Base-by-base conservation (phyloP, 768 basidiomycete genomes). In the Amanita subjunquillea region DNA sequence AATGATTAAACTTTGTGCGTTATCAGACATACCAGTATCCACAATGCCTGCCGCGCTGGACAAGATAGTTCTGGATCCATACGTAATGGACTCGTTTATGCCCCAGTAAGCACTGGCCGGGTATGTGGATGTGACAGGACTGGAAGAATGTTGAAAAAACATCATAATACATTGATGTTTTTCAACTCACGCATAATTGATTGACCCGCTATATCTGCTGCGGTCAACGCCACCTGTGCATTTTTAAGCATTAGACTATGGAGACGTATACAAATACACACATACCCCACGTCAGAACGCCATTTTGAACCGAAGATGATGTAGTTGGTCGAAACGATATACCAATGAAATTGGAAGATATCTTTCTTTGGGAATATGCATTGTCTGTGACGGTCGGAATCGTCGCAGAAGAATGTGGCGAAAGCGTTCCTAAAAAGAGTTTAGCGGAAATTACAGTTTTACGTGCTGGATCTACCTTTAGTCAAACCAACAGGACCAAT, bases 401-500 rank as follows among this genome's bases (percentile, higher is more conserved):
- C 20, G 56, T 39, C 2, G 56, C 57, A 34, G 49, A 55, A 2
- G 59, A 55, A 4, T 61, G 66, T 27, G 67, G 65, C 0, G 62
- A 67, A 20, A 74, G 60, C 1, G 71, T 70, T 30, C 65, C 72
- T 65, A 55, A 39, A 36, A 17, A 22, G n/a, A 38, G 34, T 27
- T 47, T 45, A 39, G 47, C 6, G 20, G 37, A 10, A 43, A 15
- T 7, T 6, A 44, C 1, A 41, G 9, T 41, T 12, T 46, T 15
- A 25, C 46, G 13, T 20, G 17, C 9, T 39, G 22, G 3, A 32
- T 4, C 25, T 66, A 61, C 72, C 76, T 45, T 65, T 12, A 0
- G 84, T 85, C 41, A 85, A 68, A 49, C 65, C 71, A 15, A 67
- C 64, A n/a, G 85, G 85, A 22, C 84, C 85, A 54, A 86, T 75